These are phyloP conservation scores for Cyberlindnera subsufficiens DNA, from an alignment of 805 yeast genomes.

Conservation along the genomic window DNA sequence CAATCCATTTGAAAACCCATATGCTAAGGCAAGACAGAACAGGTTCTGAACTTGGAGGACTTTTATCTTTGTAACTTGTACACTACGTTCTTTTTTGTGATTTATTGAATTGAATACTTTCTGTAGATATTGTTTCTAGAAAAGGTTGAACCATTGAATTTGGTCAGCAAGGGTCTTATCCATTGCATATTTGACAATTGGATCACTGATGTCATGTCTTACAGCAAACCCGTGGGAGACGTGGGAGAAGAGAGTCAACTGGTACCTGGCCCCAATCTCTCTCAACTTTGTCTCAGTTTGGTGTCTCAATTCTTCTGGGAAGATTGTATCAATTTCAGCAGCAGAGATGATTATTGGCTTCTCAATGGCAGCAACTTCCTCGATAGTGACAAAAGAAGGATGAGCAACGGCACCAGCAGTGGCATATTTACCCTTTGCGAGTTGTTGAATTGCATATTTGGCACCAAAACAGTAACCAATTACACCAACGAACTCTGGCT, in stretches of 20 bases:
- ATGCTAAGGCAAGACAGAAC: constrained; percentile 19
- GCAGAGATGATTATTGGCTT: constrained; percentile 57
- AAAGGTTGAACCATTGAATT: constrained; percentile 19
- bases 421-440: constrained; percentile 31
- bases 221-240: constrained; percentile 74
- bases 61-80: neutral
- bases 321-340: constrained; percentile 64
- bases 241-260: constrained; percentile 55
- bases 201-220: constrained; percentile 62
- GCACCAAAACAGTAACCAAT: constrained; percentile 89
- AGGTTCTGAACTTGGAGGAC: constrained; percentile 4
- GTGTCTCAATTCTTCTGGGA: constrained; percentile 58
- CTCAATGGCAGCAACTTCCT: constrained; percentile 55
- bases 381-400: constrained; percentile 67
- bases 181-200: constrained; percentile 54
- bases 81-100: neutral
- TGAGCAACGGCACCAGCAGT: constrained; percentile 76
- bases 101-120: neutral
- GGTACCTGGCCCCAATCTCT: constrained; percentile 50
- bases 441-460: constrained; percentile 52
- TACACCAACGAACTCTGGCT: constrained; percentile 44
- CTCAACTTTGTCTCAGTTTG: constrained; percentile 53
- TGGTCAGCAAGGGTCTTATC: constrained; percentile 51
- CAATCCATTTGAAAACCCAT: constrained; percentile 20
- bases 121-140: neutral